These are phyloP conservation scores for Brassica balearica DNA, from an alignment of 441 rosid species.

Conservation along the genomic window DNA sequence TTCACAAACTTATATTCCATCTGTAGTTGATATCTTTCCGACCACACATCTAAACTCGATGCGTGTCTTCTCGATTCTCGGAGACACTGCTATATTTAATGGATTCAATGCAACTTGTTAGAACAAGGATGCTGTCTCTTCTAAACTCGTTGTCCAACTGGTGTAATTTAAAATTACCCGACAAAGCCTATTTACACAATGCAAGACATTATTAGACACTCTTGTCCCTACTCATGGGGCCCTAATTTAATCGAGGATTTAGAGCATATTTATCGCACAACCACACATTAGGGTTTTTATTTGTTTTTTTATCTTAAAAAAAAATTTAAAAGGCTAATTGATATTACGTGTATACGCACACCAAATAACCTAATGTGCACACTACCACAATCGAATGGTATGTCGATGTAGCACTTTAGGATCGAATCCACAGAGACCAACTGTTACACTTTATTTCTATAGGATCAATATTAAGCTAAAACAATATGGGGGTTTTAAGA, in stretches of 20 bases:
- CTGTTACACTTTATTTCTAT: too few species aligned
- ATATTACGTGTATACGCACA: too few species aligned
- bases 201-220: neutral
- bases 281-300: too few species aligned
- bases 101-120: neutral
- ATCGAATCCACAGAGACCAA: too few species aligned
- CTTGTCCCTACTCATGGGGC: neutral
- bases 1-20: conserved; percentile 32
- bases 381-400: too few species aligned
- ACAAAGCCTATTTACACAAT: neutral
- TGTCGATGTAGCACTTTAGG: too few species aligned
- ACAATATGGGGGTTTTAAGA: too few species aligned
- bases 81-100: neutral
- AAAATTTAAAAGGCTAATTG: too few species aligned
- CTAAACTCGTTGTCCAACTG: neutral
- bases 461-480: too few species aligned
- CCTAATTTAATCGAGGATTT: neutral
- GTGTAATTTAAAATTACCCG: neutral
- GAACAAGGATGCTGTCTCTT: conserved; percentile 1
- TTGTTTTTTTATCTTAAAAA: too few species aligned
- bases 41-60: conserved; percentile 37
- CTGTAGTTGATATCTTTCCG: conserved; percentile 24
- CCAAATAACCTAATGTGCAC: too few species aligned
- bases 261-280: too few species aligned
- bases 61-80: conserved; percentile 37